Conservation (phyloP, 208 protist genomes). For the Endotrypanum monterogeii region DNA sequence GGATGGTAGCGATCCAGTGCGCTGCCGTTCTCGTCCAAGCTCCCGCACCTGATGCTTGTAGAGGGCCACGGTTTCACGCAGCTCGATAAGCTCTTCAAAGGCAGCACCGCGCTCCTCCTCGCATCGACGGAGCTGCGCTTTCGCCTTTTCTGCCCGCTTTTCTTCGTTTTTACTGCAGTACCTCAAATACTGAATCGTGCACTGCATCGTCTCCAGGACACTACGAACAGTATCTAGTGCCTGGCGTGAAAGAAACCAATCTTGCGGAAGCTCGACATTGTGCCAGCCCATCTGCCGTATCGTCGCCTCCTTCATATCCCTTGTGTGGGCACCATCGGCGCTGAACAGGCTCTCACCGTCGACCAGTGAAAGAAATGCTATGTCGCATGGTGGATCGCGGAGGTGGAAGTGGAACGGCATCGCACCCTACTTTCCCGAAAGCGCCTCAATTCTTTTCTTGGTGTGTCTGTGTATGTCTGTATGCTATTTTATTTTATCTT, state of each 20-base stretch:
- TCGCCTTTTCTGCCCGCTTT: constrained; percentile 14
- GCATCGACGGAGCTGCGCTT: constrained; percentile 22
- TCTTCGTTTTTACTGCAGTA: constrained; percentile 32
- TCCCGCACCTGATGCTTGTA: constrained; percentile 36
- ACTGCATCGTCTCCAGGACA: constrained; percentile 67
- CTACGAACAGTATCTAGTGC: constrained; percentile 33
- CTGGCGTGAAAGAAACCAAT: constrained; percentile 66
- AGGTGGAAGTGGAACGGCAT: constrained; percentile 74
- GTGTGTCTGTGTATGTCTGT: too few relatives aligned
- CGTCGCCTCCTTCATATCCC: constrained; percentile 54
- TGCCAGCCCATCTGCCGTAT: constrained; percentile 78
- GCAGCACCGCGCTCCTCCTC: constrained; percentile 53
- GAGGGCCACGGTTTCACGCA: constrained; percentile 48
- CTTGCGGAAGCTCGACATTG: constrained; percentile 38
- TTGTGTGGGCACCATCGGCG: constrained; percentile 27
- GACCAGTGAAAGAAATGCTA: constrained; percentile 71
- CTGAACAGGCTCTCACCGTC: constrained; percentile 70
- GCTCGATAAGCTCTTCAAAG: constrained; percentile 70
- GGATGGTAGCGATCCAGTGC: not conserved
- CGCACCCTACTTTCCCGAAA: not conserved
- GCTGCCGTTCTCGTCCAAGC: not conserved
- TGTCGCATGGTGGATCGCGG: constrained; percentile 57
- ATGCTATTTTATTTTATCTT: too few relatives aligned
- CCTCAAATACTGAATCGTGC: constrained; percentile 75
- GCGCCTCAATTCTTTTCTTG: not conserved